These are phyloP conservation scores for Orbilia blumenaviensis DNA, from an alignment of 2,329 filamentous ascomycete genomes.

Conservation along the genomic window DNA sequence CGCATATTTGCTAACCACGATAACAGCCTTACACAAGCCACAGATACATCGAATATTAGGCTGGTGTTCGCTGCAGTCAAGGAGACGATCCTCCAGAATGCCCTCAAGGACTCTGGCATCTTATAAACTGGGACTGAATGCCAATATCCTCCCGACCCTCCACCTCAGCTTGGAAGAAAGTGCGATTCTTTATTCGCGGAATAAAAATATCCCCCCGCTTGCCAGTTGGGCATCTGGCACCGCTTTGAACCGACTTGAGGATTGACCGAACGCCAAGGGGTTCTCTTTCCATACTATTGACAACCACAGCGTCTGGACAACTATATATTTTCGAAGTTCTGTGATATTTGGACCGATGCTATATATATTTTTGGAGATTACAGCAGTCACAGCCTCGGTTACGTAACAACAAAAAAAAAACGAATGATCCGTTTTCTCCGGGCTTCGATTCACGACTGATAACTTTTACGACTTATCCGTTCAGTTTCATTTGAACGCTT, in stretches of 20 bases:
- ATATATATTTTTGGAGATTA: constrained; percentile 42
- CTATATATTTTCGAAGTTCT: constrained; percentile 21
- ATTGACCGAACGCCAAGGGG: neutral
- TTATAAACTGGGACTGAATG: constrained; percentile 64
- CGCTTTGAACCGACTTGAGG: neutral
- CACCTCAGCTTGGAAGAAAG: constrained; percentile 11
- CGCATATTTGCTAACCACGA: constrained; percentile 10
- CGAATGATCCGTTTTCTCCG: constrained; percentile 15
- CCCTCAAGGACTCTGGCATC: constrained; percentile 96
- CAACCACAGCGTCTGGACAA: neutral
- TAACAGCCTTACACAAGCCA: constrained; percentile 90
- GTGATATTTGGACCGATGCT: constrained; percentile 31
- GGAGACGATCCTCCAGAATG: constrained; percentile 98
- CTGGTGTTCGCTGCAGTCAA: constrained; percentile 98
- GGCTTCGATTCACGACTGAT: constrained; percentile 36
- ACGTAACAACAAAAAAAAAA: constrained; percentile 49
- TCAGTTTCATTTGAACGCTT: constrained; percentile 30
- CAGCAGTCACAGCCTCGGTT: constrained; percentile 32
- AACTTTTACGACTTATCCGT: constrained; percentile 42
- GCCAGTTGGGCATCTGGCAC: neutral
- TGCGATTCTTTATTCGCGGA: neutral
- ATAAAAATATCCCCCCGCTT: too few relatives aligned
- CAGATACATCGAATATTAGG: constrained; percentile 97
- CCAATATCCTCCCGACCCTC: neutral
- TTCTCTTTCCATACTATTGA: neutral